Conservation (phyloP, 257 asterid genomes). For the Ballota nigra region DNA sequence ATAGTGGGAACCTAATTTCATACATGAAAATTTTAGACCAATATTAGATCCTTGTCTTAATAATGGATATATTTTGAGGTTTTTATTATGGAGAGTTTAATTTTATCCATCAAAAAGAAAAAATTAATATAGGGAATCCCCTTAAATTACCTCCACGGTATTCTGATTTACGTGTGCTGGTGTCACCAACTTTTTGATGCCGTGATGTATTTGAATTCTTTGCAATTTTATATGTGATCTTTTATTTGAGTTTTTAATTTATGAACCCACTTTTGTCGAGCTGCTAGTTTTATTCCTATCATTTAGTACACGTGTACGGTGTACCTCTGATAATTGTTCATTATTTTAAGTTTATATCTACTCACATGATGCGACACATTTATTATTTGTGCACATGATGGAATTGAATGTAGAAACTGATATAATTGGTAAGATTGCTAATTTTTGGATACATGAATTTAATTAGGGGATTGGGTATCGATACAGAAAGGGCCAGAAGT, state of each 20-base stretch:
- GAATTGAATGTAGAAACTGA: not conserved
- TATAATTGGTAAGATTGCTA: not conserved
- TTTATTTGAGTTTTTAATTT: no score
- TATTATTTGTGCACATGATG: no score
- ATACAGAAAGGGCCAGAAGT: conserved; percentile 30
- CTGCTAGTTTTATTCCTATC: no score
- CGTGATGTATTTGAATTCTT: not conserved
- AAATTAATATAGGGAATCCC: no score
- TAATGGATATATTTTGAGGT: not conserved
- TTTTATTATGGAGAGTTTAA: not conserved
- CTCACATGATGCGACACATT: not conserved
- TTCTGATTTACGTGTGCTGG: no score
- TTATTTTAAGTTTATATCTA: no score
- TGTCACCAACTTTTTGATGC: not conserved
- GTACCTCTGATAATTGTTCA: not conserved
- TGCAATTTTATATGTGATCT: no score
- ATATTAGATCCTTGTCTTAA: not conserved
- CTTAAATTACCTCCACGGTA: no score
- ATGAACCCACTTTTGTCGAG: no score
- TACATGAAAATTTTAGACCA: not conserved
- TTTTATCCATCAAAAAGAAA: not conserved
- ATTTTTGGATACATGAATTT: not conserved
- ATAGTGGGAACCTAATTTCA: not conserved
- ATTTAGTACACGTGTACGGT: not conserved
- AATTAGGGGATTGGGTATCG: conserved; percentile 30